Evolutionary conservation across 148 eudicot species (phyloP).

Genomic region (Nyssa sinensis): DNA sequence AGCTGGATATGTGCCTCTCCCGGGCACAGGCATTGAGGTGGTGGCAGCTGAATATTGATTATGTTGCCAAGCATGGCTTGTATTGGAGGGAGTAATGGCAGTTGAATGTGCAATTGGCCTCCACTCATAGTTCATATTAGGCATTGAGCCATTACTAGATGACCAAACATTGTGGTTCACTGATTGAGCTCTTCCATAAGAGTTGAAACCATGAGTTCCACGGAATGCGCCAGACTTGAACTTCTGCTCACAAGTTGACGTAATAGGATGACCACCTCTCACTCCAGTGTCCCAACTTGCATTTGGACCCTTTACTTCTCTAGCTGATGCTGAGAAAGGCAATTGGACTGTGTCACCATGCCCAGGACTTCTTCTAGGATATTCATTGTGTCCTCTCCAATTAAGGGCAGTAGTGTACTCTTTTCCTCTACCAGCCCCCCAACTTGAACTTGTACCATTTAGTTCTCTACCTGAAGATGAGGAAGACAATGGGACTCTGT

Average conservation of each 20-base stretch:
- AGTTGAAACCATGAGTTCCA: neutral
- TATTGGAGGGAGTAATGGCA: neutral
- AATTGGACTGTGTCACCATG: neutral
- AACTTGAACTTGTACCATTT: neutral
- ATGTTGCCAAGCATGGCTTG: too few species aligned
- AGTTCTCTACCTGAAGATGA: too few species aligned
- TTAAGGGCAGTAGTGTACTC: neutral
- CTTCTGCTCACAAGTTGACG: neutral
- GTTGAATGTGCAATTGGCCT: neutral
- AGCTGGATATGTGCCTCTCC: neutral
- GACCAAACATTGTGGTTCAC: neutral
- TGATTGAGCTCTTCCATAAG: neutral
- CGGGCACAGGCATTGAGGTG: neutral
- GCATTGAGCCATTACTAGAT: neutral
- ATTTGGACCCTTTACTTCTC: neutral
- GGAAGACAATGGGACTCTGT: too few species aligned
- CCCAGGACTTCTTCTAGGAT: neutral
- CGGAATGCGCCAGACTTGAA: neutral
- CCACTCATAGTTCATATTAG: neutral
- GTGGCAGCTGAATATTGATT: neutral
- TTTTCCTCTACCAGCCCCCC: slow-evolving; percentile 1
- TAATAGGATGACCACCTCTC: neutral
- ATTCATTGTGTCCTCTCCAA: neutral
- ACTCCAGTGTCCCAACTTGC: neutral
- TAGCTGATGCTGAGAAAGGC: neutral